These are phyloP conservation scores for Zanthoxylum bungeanum DNA, from an alignment of 345 rosid species.

Conservation along the genomic window DNA sequence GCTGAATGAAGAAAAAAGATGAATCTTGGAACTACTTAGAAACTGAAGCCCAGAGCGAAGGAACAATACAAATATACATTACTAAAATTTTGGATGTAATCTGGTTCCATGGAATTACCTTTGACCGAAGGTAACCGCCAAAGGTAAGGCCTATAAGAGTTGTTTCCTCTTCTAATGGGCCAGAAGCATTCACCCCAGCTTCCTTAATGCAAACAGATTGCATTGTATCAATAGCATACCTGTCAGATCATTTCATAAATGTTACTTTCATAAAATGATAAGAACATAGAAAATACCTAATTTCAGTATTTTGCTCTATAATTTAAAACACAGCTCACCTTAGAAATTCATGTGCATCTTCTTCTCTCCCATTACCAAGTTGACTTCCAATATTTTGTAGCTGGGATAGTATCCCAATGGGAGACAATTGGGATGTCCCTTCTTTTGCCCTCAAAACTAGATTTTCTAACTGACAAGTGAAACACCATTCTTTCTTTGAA, in stretches of 20 bases:
- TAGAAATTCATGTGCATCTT: slow-evolving; percentile 98
- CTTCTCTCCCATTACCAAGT: slow-evolving; percentile 86
- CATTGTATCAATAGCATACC: slow-evolving; percentile 89
- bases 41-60: no score
- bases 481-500: slow-evolving; percentile 73
- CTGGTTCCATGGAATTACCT: slow-evolving; percentile 40
- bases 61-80: no score
- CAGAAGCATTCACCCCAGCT: slow-evolving; percentile 37
- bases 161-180: slow-evolving; percentile 68
- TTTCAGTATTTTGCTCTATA: not conserved
- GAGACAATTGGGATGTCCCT: slow-evolving; percentile 68
- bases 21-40: no score
- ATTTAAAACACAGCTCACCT: slow-evolving; percentile 45
- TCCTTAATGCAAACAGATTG: slow-evolving; percentile 80
- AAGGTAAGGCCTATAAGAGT: slow-evolving; percentile 84
- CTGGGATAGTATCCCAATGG: slow-evolving; percentile 64
- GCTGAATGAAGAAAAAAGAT: no score
- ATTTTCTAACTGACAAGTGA: slow-evolving; percentile 83
- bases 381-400: slow-evolving; percentile 66
- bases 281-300: not conserved
- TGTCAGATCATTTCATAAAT: slow-evolving; percentile 28
- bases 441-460: slow-evolving; percentile 71
- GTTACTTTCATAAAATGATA: slow-evolving; percentile 8
- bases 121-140: slow-evolving; percentile 94
- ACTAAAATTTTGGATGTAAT: not conserved